A percentile compares a stretch with the other conserved stretches of the same genome.
phyloP scores from a whole-genome alignment of 78 protist genomes.

The Pigoraptor vietnamica region DNA sequence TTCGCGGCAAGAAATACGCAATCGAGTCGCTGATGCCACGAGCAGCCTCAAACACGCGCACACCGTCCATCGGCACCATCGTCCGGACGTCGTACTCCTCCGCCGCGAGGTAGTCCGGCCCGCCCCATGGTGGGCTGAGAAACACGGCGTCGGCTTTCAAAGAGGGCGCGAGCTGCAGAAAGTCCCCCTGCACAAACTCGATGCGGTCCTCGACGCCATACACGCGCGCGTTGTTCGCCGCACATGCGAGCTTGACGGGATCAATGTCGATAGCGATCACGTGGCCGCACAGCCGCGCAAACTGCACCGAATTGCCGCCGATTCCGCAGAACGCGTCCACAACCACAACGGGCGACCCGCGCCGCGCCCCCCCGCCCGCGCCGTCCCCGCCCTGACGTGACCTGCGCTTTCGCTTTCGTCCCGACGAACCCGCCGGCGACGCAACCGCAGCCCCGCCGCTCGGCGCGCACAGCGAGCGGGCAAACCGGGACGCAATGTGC shows the following conservation, averaged over 20 bases:
- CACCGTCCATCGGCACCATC: conserved; percentile 14
- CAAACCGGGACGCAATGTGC: conserved; percentile 18
- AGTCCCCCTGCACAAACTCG: conserved; percentile 29
- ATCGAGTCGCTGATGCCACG: background rate
- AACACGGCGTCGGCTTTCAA: conserved; percentile 40
- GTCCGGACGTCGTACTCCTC: background rate
- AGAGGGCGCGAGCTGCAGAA: background rate
- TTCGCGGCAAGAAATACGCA: conserved; percentile 27
- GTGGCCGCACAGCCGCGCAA: conserved; percentile 25
- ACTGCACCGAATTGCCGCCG: conserved; percentile 54
- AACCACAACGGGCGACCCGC: background rate
- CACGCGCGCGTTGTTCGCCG: conserved; percentile 25
- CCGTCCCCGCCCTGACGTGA: background rate
- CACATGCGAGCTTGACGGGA: background rate
- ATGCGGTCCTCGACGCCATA: conserved; percentile 35
- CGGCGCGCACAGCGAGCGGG: no score
- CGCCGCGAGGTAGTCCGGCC: conserved; percentile 23
- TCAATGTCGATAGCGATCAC: conserved; percentile 47
- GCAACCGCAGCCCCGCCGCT: no score
- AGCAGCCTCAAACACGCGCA: background rate
- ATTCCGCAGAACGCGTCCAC: conserved; percentile 50
- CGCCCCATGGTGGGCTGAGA: conserved; percentile 70
- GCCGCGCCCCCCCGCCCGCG: background rate
- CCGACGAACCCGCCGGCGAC: background rate
- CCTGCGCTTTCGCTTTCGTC: background rate